These are phyloP conservation scores for Talaromyces proteolyticus DNA, from an alignment of 495 filamentous ascomycete species.

Conservation along the genomic window DNA sequence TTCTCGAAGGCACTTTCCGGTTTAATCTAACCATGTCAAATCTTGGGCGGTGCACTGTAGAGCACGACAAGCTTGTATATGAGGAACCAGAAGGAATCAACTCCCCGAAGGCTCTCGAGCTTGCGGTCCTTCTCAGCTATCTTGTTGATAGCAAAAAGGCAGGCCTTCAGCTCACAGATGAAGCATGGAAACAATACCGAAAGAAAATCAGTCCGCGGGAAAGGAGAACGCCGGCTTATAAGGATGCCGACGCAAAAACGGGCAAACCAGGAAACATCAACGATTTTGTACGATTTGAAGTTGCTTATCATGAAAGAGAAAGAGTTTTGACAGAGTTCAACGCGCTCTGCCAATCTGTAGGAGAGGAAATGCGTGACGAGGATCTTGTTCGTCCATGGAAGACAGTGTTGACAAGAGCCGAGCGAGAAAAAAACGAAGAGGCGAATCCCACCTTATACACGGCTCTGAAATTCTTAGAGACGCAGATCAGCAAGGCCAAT, in stretches of 20 bases:
- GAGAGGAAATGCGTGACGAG: slow-evolving; percentile 29
- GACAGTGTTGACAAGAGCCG: slow-evolving; percentile 14
- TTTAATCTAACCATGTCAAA: slow-evolving; percentile 63
- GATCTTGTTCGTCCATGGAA: slow-evolving; percentile 42
- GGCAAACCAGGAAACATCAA: slow-evolving; percentile 49
- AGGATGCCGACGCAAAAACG: slow-evolving; percentile 27
- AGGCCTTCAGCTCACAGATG: slow-evolving; percentile 56
- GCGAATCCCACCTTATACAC: slow-evolving; percentile 17
- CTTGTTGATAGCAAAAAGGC: slow-evolving; percentile 81
- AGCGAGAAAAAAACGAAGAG: slow-evolving; percentile 12
- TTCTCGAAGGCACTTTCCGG: slow-evolving; percentile 50
- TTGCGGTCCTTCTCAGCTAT: slow-evolving; percentile 67
- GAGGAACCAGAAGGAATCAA: slow-evolving; percentile 52
- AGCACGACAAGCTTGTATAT: slow-evolving; percentile 69
- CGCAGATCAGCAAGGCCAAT: slow-evolving; percentile 10
- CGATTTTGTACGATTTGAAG: slow-evolving; percentile 65
- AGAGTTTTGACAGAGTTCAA: slow-evolving; percentile 43
- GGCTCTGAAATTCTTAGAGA: slow-evolving; percentile 15
- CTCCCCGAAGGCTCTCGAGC: slow-evolving; percentile 44
- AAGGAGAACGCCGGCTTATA: slow-evolving; percentile 27
- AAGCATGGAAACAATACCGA: slow-evolving; percentile 47
- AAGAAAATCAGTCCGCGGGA: slow-evolving; percentile 29
- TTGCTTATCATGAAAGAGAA: slow-evolving; percentile 47
- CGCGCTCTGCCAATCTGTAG: slow-evolving; percentile 21
- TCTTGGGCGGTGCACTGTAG: slow-evolving; percentile 69